These are phyloP conservation scores for Podospora conica DNA, from an alignment of 495 filamentous ascomycete genomes.

Conservation along the genomic window DNA sequence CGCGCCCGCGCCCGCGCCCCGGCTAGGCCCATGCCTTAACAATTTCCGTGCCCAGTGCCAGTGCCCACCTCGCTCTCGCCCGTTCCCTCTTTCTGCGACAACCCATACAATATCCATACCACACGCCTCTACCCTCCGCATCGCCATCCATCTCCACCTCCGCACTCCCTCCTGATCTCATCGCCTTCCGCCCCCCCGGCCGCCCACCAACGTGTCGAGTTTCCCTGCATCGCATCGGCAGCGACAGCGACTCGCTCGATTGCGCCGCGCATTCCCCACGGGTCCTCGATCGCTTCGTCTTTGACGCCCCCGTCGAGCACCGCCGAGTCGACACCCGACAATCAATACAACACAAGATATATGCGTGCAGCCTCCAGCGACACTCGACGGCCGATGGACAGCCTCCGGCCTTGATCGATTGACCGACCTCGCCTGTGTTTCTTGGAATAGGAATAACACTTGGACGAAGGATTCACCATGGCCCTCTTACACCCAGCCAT, in stretches of 20 bases:
- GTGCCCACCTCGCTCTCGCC: background rate
- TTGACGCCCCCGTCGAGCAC: background rate
- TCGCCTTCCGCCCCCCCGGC: constrained; percentile 12
- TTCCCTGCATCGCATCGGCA: constrained; percentile 14
- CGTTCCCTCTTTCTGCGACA: background rate
- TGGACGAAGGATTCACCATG: constrained; percentile 23
- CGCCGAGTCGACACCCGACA: background rate
- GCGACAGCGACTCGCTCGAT: constrained; percentile 18
- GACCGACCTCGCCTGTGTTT: background rate
- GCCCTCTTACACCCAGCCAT: constrained; percentile 23
- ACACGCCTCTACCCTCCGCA: constrained; percentile 5
- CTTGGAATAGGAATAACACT: constrained; percentile 1
- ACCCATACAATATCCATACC: constrained; percentile 10
- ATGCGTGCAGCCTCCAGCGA: background rate
- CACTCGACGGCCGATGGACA: background rate
- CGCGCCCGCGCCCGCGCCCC: background rate
- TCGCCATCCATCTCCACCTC: constrained; percentile 14
- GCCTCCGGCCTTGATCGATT: background rate
- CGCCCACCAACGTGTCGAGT: constrained; percentile 17
- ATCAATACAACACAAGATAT: background rate
- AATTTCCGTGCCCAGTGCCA: constrained; percentile 14
- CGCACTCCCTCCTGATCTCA: constrained; percentile 25
- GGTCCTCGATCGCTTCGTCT: background rate
- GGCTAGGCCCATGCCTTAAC: constrained; percentile 14
- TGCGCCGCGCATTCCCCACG: constrained; percentile 11